Percentiles rank a stretch among this genome's conserved stretches.
These are phyloP conservation scores for Phytophthora syringae DNA, from an alignment of 352 stramenopile species.

Conservation along the genomic window DNA sequence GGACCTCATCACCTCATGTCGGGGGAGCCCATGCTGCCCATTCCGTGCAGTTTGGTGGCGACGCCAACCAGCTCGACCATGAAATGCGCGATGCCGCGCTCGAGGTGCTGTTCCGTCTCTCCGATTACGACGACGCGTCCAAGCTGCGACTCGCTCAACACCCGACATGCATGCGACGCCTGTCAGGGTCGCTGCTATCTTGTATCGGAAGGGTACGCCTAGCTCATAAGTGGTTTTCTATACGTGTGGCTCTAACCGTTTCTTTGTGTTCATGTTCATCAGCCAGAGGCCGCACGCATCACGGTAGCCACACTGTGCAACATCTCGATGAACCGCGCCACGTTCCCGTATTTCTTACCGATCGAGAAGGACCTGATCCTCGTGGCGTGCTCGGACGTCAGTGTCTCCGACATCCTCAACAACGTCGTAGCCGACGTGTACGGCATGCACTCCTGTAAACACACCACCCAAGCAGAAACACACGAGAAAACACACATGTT, in stretches of 20 bases:
- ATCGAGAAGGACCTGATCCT: conserved; percentile 82
- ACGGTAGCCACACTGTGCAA: conserved; percentile 73
- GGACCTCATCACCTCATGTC: conserved; percentile 36
- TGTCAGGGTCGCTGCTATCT: conserved; percentile 63
- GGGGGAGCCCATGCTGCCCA: conserved; percentile 31
- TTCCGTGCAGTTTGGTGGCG: conserved; percentile 39
- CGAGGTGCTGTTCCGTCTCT: conserved; percentile 78
- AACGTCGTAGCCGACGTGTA: conserved; percentile 85
- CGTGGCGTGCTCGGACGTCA: conserved; percentile 76
- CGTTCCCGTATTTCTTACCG: conserved; percentile 80
- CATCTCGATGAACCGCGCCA: conserved; percentile 78
- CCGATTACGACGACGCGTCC: conserved; percentile 60
- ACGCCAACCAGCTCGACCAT: conserved; percentile 65
- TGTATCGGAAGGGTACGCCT: conserved; percentile 73
- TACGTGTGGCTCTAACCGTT: conserved; percentile 1
- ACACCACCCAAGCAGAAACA: conserved; percentile 9
- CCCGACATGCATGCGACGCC: conserved; percentile 61
- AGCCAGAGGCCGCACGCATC: conserved; percentile 81
- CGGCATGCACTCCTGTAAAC: conserved; percentile 82
- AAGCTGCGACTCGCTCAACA: conserved; percentile 79
- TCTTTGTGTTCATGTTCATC: conserved; percentile 8
- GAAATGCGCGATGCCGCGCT: conserved; percentile 79
- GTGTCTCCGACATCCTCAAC: conserved; percentile 80
- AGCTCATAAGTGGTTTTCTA: neutral
- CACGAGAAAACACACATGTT: neutral